phyloP scores from a whole-genome alignment of 2,329 filamentous ascomycete species.

The Aspergillus caelatus region DNA sequence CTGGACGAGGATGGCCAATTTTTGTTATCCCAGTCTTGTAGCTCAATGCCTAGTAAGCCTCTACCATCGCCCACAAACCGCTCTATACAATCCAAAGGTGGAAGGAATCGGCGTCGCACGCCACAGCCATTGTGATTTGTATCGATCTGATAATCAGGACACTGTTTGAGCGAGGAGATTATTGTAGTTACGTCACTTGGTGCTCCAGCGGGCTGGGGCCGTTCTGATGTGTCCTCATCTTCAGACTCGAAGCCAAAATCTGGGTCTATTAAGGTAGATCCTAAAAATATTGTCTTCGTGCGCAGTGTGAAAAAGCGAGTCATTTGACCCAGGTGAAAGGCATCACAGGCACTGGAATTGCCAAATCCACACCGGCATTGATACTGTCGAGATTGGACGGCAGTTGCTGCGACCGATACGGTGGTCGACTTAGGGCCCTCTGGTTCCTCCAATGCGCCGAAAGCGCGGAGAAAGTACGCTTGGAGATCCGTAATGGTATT shows the following conservation, averaged over 20 bases:
- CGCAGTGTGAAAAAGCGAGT: conserved; percentile 45
- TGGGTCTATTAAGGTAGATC: conserved; percentile 42
- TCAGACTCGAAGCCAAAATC: conserved; percentile 28
- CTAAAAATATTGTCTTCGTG: conserved; percentile 46
- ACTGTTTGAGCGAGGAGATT: conserved; percentile 42
- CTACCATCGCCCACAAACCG: conserved; percentile 37
- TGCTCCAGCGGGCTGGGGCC: conserved; percentile 10
- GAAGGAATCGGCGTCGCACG: conserved; percentile 43
- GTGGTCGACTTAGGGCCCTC: conserved; percentile 19
- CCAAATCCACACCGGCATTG: conserved; percentile 47
- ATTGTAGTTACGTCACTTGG: conserved; percentile 36
- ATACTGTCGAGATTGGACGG: conserved; percentile 28
- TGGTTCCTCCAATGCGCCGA: conserved; percentile 40
- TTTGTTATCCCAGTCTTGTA: conserved; percentile 15
- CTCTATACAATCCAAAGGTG: conserved; percentile 42
- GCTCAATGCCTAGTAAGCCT: conserved; percentile 34
- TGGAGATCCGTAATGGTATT: conserved; percentile 48
- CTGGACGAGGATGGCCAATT: conserved; percentile 19
- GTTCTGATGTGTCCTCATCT: conserved; percentile 13
- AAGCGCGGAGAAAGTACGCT: conserved; percentile 44
- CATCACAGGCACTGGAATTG: conserved; percentile 47
- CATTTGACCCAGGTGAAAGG: conserved; percentile 50
- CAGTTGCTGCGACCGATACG: conserved; percentile 18
- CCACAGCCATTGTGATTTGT: conserved; percentile 45
- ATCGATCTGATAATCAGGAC: conserved; percentile 49